phyloP scores from a whole-genome alignment of 2,329 filamentous ascomycete genomes.

The Monosporascus sp. region DNA sequence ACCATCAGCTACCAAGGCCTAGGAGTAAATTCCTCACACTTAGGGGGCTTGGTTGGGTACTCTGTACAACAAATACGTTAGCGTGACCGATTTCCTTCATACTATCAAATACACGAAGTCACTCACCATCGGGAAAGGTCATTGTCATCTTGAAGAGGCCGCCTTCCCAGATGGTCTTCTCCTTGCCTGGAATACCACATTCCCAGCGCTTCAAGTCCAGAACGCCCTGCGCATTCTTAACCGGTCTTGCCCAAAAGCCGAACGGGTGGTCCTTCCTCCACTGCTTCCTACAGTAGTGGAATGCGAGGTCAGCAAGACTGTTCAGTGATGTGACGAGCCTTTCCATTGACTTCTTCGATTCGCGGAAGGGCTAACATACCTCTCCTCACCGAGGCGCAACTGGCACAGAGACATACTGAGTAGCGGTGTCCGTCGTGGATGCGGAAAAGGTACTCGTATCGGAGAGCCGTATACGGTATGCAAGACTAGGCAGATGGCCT shows the following conservation, averaged over 20 bases:
- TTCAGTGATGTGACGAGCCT: neutral
- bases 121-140: conserved; percentile 84
- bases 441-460: neutral
- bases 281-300: conserved; percentile 64
- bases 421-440: neutral
- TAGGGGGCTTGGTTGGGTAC: conserved; percentile 97
- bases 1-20: neutral
- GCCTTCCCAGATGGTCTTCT: conserved; percentile 97
- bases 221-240: conserved; percentile 70
- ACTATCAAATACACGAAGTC: neutral
- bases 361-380: conserved; percentile 46
- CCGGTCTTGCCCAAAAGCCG: conserved; percentile 89
- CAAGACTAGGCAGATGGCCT: too few species aligned
- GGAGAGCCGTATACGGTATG: too few species aligned
- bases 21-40: conserved; percentile 60
- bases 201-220: conserved; percentile 96
- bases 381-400: conserved; percentile 82
- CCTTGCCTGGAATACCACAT: conserved; percentile 91
- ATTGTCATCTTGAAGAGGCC: conserved; percentile 93
- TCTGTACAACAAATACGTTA: conserved; percentile 48
- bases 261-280: conserved; percentile 97
- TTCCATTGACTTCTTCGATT: neutral
- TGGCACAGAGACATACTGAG: conserved; percentile 74
- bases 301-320: conserved; percentile 4
- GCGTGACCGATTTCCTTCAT: conserved; percentile 14